Evolutionary conservation across 1,284 basidiomycete species (phyloP), one percentile per base, ranked within the genome.

Genomic region (Amylostereum areolatum): DNA sequence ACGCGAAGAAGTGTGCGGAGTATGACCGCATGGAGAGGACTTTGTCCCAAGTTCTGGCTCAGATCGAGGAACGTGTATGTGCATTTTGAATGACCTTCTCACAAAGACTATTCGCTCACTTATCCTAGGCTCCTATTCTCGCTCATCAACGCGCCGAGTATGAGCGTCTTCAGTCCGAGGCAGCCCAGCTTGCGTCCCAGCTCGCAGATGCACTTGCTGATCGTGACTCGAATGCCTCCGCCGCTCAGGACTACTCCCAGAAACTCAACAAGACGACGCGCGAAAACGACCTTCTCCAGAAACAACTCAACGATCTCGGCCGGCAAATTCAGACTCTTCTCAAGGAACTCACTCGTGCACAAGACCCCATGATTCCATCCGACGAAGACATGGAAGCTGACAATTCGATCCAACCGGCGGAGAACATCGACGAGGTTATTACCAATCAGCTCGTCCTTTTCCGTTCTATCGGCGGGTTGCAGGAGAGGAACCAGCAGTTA

Each of bases 401-500:
- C 57, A 65, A 61, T 30, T n/a, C 55, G 49, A 31, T 56, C 36
- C 40, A 29, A 44, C 76, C 77, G 4, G 77, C 76, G 1, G 75
- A 80, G 47, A 77, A 80, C 53, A 83, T 85, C 29, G 84, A 93
- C 55, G 72, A 74, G 0, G 81, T 98, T 55, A 96, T 98, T 65
- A 89, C 91, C 25, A 89, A 89, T 61, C 80, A 94, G 59, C 81
- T 99, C 10, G 89, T 98, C 43, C 80, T 92, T 28, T 99, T 95
- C 82, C 77, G 76, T 43, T 89, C 85, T 1, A 81, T 98, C 44
- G 77, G 81, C 9, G 77, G 80, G 24, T 71, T 99, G 29, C 92
- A 97, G 60, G 80, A 85, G 45, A 93, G 97, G 70, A 99, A 99
- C 65, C 84, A 89, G 66, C 88, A 89, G 57, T 72, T 98, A 7